Percentiles rank a stretch among this genome's conserved stretches.
These are phyloP conservation scores for Marchantia paleacea DNA, from an alignment of 225 moss, liverwort and hornwort genomes.

Conservation along the genomic window DNA sequence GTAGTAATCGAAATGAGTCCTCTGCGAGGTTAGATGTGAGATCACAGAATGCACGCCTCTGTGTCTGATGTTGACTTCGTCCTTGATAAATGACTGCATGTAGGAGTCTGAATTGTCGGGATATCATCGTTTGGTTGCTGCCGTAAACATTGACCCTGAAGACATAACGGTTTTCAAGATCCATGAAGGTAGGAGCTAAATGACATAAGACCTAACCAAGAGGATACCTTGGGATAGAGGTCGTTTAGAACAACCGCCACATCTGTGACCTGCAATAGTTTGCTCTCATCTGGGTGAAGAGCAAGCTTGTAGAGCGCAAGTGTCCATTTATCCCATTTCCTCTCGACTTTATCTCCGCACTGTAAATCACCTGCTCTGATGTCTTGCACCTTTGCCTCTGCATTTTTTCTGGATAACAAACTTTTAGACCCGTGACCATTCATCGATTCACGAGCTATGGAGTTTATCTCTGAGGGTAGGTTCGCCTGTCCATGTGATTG, in stretches of 20 bases:
- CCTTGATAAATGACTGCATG: not conserved
- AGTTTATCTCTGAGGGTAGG: not conserved
- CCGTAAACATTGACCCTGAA: too few species aligned
- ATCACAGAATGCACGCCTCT: not conserved
- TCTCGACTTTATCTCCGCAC: conserved; percentile 29
- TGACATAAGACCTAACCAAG: not conserved
- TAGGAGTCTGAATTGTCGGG: not conserved
- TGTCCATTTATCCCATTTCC: conserved; percentile 69
- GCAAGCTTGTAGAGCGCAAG: conserved; percentile 64
- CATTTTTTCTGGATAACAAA: not conserved
- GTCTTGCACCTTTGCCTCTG: not conserved
- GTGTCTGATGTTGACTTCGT: not conserved
- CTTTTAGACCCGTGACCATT: not conserved
- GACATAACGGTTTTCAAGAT: not conserved
- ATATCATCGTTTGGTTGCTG: too few species aligned
- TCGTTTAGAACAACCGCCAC: conserved; percentile 73
- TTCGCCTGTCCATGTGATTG: conserved; percentile 16
- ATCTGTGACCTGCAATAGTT: conserved; percentile 55
- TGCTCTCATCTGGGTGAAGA: conserved; percentile 59
- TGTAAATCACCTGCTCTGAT: conserved; percentile 14
- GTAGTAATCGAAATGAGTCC: too few species aligned
- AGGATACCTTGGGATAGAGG: conserved; percentile 60
- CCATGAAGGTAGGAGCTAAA: not conserved
- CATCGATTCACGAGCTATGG: too few species aligned
- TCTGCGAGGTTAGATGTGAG: too few species aligned